phyloP scores from a whole-genome alignment of 768 basidiomycete species.

The Podaxis sp. region DNA sequence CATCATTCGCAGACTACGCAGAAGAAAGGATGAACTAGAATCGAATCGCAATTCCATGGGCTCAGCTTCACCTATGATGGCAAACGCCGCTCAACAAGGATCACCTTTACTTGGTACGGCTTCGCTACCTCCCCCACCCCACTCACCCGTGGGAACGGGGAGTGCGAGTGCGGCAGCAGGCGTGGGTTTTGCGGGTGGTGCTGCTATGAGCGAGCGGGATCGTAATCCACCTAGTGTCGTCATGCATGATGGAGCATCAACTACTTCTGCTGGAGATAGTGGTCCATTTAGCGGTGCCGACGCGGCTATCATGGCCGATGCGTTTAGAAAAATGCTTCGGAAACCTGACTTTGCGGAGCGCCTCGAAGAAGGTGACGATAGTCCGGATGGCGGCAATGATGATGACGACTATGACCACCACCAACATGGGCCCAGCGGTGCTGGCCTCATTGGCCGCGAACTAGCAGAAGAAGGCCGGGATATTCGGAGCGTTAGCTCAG shows the following conservation, averaged over 20 bases:
- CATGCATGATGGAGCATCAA: constrained; percentile 72
- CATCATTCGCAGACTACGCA: constrained; percentile 64
- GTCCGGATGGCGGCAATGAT: constrained; percentile 42
- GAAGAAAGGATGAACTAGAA: constrained; percentile 37
- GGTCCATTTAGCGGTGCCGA: constrained; percentile 80
- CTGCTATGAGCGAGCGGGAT: constrained; percentile 23
- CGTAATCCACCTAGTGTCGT: constrained; percentile 38
- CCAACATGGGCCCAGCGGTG: constrained; percentile 11
- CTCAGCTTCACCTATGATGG: constrained; percentile 81
- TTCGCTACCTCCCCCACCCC: constrained; percentile 12
- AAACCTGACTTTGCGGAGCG: constrained; percentile 82
- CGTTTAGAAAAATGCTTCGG: constrained; percentile 82
- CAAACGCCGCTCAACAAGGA: constrained; percentile 40
- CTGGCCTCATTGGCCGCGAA: constrained; percentile 59
- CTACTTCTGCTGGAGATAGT: constrained; percentile 56
- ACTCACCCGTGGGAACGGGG: constrained; percentile 12
- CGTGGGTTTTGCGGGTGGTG: constrained; percentile 17
- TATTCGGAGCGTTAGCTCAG: constrained; percentile 77
- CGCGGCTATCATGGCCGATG: constrained; percentile 91
- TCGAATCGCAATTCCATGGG: constrained; percentile 74
- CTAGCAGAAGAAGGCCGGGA: constrained; percentile 88
- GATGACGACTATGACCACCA: constrained; percentile 17
- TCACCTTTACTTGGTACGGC: constrained; percentile 43
- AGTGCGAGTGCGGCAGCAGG: constrained; percentile 11
- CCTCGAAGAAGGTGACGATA: constrained; percentile 63